Percentiles rank a stretch among this genome's conserved stretches.
These are phyloP conservation scores for Phyllachora maydis DNA, from an alignment of 2,329 filamentous ascomycete species.

Conservation along the genomic window DNA sequence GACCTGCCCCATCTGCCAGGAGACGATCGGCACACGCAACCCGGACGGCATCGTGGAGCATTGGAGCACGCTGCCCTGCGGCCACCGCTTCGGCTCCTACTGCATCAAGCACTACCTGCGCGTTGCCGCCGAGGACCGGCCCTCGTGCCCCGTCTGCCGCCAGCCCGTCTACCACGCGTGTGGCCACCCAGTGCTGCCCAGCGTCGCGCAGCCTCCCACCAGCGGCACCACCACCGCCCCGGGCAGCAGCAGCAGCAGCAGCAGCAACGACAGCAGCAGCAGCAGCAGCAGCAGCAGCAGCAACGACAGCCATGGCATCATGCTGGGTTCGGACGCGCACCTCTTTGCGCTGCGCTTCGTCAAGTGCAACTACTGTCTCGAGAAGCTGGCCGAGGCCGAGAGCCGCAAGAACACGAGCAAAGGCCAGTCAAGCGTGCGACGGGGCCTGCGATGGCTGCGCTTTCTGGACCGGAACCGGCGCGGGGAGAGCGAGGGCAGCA, in stretches of 20 bases:
- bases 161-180: slow-evolving; percentile 10
- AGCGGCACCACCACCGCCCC: slow-evolving; percentile 1
- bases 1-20: slow-evolving; percentile 21
- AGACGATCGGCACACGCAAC: slow-evolving; percentile 15
- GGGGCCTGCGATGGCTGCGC: too few species aligned
- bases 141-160: slow-evolving; percentile 19
- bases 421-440: too few species aligned
- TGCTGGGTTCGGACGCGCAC: too few species aligned
- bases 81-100: slow-evolving; percentile 19
- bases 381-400: too few species aligned
- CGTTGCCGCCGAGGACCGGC: slow-evolving; percentile 12
- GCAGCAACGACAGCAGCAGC: neutral
- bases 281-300: neutral
- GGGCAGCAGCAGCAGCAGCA: neutral
- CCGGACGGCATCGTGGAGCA: slow-evolving; percentile 16
- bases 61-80: slow-evolving; percentile 19
- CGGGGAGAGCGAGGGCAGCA: too few species aligned
- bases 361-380: too few species aligned
- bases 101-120: slow-evolving; percentile 22
- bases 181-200: slow-evolving; percentile 13
- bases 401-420: too few species aligned
- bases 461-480: too few species aligned
- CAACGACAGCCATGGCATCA: neutral
- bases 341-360: too few species aligned
- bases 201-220: slow-evolving; percentile 3